Percentiles rank a stretch among this genome's conserved stretches.
phyloP scores from a whole-genome alignment of 2,329 filamentous ascomycete genomes.

The Onygena corvina region DNA sequence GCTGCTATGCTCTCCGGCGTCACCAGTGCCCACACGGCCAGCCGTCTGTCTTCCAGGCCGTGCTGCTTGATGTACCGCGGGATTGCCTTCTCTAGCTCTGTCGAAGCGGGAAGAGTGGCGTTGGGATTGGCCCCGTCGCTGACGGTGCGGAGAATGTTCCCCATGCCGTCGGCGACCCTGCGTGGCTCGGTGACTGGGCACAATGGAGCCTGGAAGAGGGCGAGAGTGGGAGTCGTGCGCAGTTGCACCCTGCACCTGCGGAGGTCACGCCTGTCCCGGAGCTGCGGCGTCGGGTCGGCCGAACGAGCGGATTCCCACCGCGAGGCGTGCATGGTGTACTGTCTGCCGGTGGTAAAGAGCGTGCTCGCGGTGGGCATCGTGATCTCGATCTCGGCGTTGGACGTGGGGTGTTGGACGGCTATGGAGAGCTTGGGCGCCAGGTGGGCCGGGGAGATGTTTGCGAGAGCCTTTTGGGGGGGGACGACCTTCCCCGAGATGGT shows the following conservation, averaged over 20 bases:
- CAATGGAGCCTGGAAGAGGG: slow-evolving; percentile 25
- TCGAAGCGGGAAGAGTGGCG: slow-evolving; percentile 27
- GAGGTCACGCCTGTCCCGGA: slow-evolving; percentile 23
- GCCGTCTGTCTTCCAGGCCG: slow-evolving; percentile 26
- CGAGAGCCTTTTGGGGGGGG: slow-evolving; percentile 20
- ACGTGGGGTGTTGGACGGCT: slow-evolving; percentile 16
- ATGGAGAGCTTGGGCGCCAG: slow-evolving; percentile 23
- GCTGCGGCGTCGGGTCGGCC: slow-evolving; percentile 11
- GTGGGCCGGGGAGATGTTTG: slow-evolving; percentile 24
- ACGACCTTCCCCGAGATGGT: slow-evolving; percentile 24
- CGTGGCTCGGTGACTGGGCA: slow-evolving; percentile 28
- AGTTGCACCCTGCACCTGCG: slow-evolving; percentile 24
- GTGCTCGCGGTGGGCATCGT: slow-evolving; percentile 34
- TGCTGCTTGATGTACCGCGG: slow-evolving; percentile 31
- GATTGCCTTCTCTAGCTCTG: slow-evolving; percentile 32
- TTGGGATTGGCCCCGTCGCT: slow-evolving; percentile 23
- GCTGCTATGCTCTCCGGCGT: slow-evolving; percentile 11
- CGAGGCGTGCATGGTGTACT: slow-evolving; percentile 29
- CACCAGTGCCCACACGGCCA: slow-evolving; percentile 34
- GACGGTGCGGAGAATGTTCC: slow-evolving; percentile 33
- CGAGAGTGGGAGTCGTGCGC: slow-evolving; percentile 13
- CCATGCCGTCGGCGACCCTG: slow-evolving; percentile 32
- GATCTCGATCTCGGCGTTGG: slow-evolving; percentile 19
- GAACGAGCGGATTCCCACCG: slow-evolving; percentile 21
- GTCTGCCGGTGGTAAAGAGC: slow-evolving; percentile 32